Conservation (phyloP, 306 rosid species). For the Pterocarpus santalinus region DNA sequence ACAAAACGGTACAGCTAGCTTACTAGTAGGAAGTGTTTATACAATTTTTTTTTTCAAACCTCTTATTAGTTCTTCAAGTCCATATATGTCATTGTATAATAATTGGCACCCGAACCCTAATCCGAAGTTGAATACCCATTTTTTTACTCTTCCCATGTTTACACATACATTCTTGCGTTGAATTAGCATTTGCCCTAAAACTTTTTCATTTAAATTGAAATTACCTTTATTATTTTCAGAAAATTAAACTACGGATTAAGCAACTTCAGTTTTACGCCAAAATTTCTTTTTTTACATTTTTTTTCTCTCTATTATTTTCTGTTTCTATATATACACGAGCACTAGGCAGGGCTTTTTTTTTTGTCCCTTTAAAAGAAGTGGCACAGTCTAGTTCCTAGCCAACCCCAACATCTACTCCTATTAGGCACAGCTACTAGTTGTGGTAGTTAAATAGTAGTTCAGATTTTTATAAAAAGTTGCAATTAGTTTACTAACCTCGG, state of each 20-base stretch:
- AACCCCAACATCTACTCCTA: conserved; percentile 3
- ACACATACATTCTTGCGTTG: not conserved
- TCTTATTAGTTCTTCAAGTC: too few relatives aligned
- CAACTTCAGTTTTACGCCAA: not conserved
- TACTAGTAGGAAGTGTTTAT: too few relatives aligned
- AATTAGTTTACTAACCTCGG: conserved; percentile 33
- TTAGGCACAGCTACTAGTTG: conserved; percentile 27
- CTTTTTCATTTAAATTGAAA: not conserved
- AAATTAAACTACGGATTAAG: not conserved
- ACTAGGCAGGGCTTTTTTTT: not conserved
- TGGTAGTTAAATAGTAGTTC: not conserved
- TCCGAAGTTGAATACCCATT: not conserved
- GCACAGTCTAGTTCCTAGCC: conserved; percentile 6
- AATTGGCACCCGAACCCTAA: not conserved
- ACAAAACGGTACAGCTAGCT: too few relatives aligned
- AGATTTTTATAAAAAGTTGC: not conserved
- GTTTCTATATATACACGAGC: conserved; percentile 28
- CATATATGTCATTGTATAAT: not conserved
- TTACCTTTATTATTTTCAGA: not conserved
- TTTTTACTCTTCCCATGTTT: not conserved
- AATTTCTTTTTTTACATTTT: too few relatives aligned
- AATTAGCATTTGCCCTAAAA: not conserved
- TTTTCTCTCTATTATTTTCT: not conserved
- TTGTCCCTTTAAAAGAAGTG: not conserved
- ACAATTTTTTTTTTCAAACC: too few relatives aligned